Base-by-base conservation (phyloP, 139 green algal genomes). In the Ettlia oleoabundans region DNA sequence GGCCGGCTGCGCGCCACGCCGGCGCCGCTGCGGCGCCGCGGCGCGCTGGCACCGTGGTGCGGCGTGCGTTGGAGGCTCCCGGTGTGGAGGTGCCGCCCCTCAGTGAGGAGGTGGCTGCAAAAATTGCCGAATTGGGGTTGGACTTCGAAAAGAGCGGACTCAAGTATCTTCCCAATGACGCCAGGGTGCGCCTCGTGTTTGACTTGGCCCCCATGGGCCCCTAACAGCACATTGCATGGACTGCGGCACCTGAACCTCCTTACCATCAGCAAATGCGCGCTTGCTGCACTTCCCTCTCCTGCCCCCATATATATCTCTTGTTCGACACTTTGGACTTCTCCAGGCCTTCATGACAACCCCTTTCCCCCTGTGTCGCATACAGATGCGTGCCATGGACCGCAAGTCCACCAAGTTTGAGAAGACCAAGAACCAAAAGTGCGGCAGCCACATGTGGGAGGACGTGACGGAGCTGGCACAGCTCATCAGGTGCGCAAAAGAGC, bases 351-450 rank as follows among this genome's bases (percentile, higher is more conserved):
- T 58, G 13, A 65, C 55, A 32, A 5, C 21, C 55, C 55, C 15
- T n/a, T n/a, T 15, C 18, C 55, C 30, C 47, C 47, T 5, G 15
- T 63, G 18, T 52, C 21, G 18, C 47, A 24, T 43, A 35, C 77
- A 87, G 76, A 38, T 87, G 47, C 81, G 86, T 13, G 91, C 91
- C 3, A 52, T 89, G 42, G 89, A 88, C 81, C 90, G 87, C 71
- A 96, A 96, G 84, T 89, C 90, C 1, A 91, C 87, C 84, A 96
- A 96, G 86, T 89, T 93, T 78, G 92, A 96, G 84, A 94, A 94
- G 84, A 85, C 93, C 61, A 98, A 98, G 84, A 88, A 91, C 7
- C 87, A 92, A 78, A 98, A 98, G 89, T 94, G 91, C 74, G 94
- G 94, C 32, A 87, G 80, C 41, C 80, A 33, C 19, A 94, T 95